Percentiles rank a stretch among this genome's conserved stretches.
phyloP scores from a whole-genome alignment of 352 stramenopile genomes.

The Pythium aristosporum region DNA sequence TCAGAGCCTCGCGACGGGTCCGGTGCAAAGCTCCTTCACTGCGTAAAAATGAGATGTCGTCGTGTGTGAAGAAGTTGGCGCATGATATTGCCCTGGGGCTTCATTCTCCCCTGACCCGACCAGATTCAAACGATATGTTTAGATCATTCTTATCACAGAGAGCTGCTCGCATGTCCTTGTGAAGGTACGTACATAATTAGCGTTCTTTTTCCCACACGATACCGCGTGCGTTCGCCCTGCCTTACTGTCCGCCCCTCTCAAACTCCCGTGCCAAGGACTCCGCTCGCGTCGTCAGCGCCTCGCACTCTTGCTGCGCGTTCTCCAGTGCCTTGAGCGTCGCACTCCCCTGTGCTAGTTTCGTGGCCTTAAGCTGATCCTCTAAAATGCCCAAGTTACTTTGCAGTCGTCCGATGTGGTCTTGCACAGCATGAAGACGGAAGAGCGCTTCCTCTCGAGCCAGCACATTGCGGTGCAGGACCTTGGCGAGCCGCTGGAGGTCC shows the following conservation, averaged over 20 bases:
- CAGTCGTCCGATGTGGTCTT: conserved; percentile 39
- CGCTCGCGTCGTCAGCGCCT: conserved; percentile 4
- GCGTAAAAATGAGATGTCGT: too few relatives aligned
- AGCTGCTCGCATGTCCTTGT: neutral
- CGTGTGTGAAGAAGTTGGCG: too few relatives aligned
- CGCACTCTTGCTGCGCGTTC: conserved; percentile 13
- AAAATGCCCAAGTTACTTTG: conserved; percentile 50
- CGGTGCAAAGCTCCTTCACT: too few relatives aligned
- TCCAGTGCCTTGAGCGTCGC: conserved; percentile 17
- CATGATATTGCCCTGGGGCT: too few relatives aligned
- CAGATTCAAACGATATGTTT: conserved; percentile 4
- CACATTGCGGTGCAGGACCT: conserved; percentile 56
- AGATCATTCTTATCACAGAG: neutral
- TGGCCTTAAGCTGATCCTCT: conserved; percentile 39
- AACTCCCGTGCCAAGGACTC: conserved; percentile 17
- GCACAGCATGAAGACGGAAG: conserved; percentile 40
- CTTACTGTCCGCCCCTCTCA: conserved; percentile 4
- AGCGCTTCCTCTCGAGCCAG: conserved; percentile 46
- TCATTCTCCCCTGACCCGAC: neutral
- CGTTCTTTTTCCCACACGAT: neutral
- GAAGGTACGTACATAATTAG: conserved; percentile 19
- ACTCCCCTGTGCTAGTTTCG: conserved; percentile 15
- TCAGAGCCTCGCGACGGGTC: too few relatives aligned
- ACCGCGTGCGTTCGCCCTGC: neutral
- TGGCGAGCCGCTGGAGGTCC: conserved; percentile 32